Evolutionary conservation across 345 rosid genomes (phyloP), one percentile per base, ranked within the genome.

Genomic region (Sisymbrium irio): DNA sequence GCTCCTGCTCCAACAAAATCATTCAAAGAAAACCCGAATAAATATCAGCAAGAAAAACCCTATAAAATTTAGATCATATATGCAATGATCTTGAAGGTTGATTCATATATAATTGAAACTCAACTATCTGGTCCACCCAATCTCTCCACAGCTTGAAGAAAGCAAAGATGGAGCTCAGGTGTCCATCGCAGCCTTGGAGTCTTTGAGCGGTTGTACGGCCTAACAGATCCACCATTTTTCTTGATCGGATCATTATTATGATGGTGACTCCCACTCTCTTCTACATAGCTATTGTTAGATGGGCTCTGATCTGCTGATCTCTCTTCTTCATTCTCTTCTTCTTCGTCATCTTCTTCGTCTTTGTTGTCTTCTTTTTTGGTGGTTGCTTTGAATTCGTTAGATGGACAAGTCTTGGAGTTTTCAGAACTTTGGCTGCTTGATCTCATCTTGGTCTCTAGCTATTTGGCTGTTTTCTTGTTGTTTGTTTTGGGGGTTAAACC

Each of bases 81-180:
- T 40, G 47, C 2, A 56, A 25, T 47, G 46, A 77, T 70, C 18
- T 50, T 62, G 22, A 42, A 14, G 17, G 5, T 55, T 14, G 30
- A 60, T 20, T 9, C 11, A 37, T 25, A 61, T 19, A 49, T 54
- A 35, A 55, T 10, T 36, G 47, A 77, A 66, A 78, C 96, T 85
- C 71, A 77, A 90, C 96, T 85, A 4, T 86, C 96, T 84, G 85
- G 85, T n/a, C 96, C 93, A 74, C 96, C 96, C 56, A 90, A 71
- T 60, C 83, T 88, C 80, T 88, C 87, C 33, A 90, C 86, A 12
- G 96, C 93, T 72, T 84, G 88, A 83, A 84, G 76, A 84, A 90
- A 90, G 82, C 91, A 78, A 65, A 86, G 84, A 84, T 90, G 96
- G 47, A 90, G 96, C 80, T 88, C 96, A 7, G 93, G 88, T 30